A percentile compares a stretch with the other conserved stretches of the same genome.
Conservation (phyloP, 2,329 filamentous ascomycete genomes). For the Colletotrichum spinosum region DNA sequence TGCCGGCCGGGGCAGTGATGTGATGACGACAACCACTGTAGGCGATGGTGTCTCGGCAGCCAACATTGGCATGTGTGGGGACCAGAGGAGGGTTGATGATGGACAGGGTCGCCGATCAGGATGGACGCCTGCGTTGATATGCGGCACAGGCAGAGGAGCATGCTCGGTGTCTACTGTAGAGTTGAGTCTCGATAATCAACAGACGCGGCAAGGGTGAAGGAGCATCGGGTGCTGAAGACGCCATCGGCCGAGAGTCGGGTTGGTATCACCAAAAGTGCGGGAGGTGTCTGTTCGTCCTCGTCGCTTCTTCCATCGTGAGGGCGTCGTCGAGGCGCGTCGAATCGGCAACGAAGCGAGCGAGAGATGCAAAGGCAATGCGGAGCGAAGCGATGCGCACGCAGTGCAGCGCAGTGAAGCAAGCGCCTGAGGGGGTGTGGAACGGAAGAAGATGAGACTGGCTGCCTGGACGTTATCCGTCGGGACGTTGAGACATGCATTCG, state of each 20-base stretch:
- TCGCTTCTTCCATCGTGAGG: too few relatives aligned
- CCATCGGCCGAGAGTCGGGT: slow-evolving; percentile 25
- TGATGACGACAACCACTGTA: slow-evolving; percentile 5
- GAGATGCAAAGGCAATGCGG: neutral
- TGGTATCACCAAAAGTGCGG: neutral
- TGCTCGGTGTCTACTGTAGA: neutral
- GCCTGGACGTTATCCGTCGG: slow-evolving; percentile 4
- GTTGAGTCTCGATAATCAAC: neutral
- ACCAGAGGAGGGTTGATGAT: neutral
- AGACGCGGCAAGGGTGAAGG: slow-evolving; percentile 2
- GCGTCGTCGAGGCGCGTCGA: neutral
- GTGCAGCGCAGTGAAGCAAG: neutral
- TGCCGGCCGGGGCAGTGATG: slow-evolving; percentile 13
- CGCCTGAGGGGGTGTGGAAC: neutral
- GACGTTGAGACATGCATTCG: slow-evolving; percentile 17
- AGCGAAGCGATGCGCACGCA: neutral
- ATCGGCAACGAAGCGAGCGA: neutral
- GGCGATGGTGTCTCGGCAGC: slow-evolving; percentile 14
- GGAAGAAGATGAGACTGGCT: neutral
- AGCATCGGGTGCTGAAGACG: slow-evolving; percentile 20
- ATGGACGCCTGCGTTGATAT: neutral
- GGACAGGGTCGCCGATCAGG: neutral
- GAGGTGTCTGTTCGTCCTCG: too few relatives aligned
- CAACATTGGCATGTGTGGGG: slow-evolving; percentile 1
- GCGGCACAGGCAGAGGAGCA: neutral